Percentiles rank a stretch among this genome's conserved stretches.
These are phyloP conservation scores for Pythium chondricola DNA, from an alignment of 352 stramenopile genomes.

Conservation along the genomic window DNA sequence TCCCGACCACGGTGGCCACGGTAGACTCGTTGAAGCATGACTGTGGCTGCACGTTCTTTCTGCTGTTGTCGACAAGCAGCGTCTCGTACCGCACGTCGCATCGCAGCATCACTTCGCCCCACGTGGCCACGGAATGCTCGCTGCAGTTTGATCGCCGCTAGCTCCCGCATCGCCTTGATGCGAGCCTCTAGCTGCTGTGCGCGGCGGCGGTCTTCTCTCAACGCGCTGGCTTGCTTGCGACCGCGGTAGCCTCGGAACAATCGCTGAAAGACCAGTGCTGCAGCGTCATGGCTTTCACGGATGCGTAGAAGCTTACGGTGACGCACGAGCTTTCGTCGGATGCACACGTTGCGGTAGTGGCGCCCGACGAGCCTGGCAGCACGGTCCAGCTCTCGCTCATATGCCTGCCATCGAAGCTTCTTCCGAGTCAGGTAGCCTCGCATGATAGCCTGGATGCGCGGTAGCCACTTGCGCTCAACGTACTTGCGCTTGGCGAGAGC, in stretches of 20 bases:
- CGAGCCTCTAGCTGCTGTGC: conserved; percentile 46
- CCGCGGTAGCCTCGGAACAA: conserved; percentile 62
- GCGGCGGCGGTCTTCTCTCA: conserved; percentile 38
- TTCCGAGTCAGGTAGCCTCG: conserved; percentile 74
- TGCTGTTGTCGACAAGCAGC: conserved; percentile 36
- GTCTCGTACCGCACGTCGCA: conserved; percentile 44
- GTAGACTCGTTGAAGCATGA: conserved; percentile 74
- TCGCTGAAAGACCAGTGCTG: conserved; percentile 69
- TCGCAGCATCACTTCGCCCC: conserved; percentile 38
- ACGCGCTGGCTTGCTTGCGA: conserved; percentile 29
- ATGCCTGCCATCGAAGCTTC: conserved; percentile 23
- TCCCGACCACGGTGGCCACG: conserved; percentile 56
- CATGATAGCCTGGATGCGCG: conserved; percentile 72
- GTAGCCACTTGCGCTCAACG: conserved; percentile 54
- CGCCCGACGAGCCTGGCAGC: conserved; percentile 36
- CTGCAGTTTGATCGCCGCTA: conserved; percentile 67
- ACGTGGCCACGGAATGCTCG: conserved; percentile 57
- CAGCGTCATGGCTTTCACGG: conserved; percentile 44
- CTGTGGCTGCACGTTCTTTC: conserved; percentile 31
- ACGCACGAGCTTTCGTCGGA: conserved; percentile 44
- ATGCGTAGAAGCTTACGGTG: conserved; percentile 49
- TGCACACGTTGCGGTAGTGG: conserved; percentile 42
- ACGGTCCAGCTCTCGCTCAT: conserved; percentile 20
- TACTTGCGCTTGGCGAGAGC: conserved; percentile 62
- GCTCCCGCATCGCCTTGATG: conserved; percentile 45